A percentile compares a stretch with the other conserved stretches of the same genome.
These are phyloP conservation scores for Mucor piriformis DNA, from an alignment of 371 early-diverging fungal genomes.

Conservation along the genomic window DNA sequence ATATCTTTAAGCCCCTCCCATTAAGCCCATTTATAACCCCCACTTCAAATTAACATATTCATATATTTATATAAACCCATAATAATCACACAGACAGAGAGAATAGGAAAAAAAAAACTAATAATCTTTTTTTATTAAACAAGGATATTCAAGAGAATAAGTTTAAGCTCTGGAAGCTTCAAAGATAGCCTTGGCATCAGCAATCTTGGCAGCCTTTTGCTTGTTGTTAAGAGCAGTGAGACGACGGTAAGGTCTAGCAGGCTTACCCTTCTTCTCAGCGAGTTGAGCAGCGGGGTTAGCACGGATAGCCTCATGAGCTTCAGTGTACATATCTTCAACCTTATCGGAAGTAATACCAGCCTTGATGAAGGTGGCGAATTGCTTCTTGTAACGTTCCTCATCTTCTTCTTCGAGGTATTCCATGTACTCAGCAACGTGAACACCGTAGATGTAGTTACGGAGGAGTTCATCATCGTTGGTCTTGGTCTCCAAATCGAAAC, in stretches of 20 bases:
- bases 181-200: constrained; percentile 90
- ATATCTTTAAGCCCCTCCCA: neutral
- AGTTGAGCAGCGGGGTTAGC: constrained; percentile 79
- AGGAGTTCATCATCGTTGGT: constrained; percentile 94
- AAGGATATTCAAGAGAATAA: neutral
- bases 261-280: constrained; percentile 71
- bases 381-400: constrained; percentile 96
- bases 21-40: neutral
- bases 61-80: neutral
- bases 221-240: constrained; percentile 79
- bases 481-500: constrained; percentile 91
- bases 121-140: no score
- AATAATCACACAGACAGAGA: no score
- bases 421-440: constrained; percentile 99
- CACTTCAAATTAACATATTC: no score
- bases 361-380: constrained; percentile 96
- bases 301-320: constrained; percentile 95
- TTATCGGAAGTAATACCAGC: constrained; percentile 90
- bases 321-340: constrained; percentile 95
- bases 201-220: constrained; percentile 88
- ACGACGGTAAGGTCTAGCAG: constrained; percentile 67
- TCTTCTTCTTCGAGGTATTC: constrained; percentile 97
- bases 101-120: no score
- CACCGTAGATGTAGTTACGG: constrained; percentile 98
- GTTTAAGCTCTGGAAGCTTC: constrained; percentile 22